Base-by-base conservation (phyloP, 140 eudicot genomes). In the Senecio squalidus region DNA sequence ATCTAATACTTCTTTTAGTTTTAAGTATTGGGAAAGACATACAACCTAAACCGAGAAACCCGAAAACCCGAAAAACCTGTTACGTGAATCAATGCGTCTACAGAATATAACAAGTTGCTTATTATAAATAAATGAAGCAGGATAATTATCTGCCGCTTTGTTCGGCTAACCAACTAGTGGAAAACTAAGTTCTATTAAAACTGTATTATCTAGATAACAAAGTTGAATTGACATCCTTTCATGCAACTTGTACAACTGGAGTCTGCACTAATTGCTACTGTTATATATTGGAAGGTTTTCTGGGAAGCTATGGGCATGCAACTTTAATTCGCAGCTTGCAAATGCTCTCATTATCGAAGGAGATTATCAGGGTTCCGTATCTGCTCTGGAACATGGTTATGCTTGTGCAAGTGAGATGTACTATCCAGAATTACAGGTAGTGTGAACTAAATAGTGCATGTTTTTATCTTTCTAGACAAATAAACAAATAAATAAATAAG, bases 321-420 rank as follows among this genome's bases (percentile, higher is more conserved):
- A 92, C 79, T 92, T 92, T 82, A 84, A 77, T 75, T 92, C 96
- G 52, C 99, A 92, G 86, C 95, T 88, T 57, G 95, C 99, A 60
- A 88, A 84, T 82, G 93, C 96, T 21, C 88, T 92, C 47, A 78
- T 76, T 33, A 84, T 92, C 67, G 94, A 92, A 67, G 99, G 96
- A 54, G 99, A 88, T 58, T 84, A 87, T 68, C 76, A 71, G 58
- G 96, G 84, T 54, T 74, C 99, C 31, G 41, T 92, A 69, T 76
- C 79, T 48, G 78, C 89, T 67, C 62, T 92, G 77, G 84, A 84
- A 31, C 76, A 78, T 4, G 96, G 89, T 26, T 76, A 67, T 62
- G 65, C 50, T 39, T 72, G 75, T 78, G 99, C 99, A 45, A 66
- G 77, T 54, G 87, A 84, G 66, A 78, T 88, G 87, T 82, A 75